Base-by-base conservation (phyloP, 2,329 filamentous ascomycete genomes). In the Penicillium oxalicum region DNA sequence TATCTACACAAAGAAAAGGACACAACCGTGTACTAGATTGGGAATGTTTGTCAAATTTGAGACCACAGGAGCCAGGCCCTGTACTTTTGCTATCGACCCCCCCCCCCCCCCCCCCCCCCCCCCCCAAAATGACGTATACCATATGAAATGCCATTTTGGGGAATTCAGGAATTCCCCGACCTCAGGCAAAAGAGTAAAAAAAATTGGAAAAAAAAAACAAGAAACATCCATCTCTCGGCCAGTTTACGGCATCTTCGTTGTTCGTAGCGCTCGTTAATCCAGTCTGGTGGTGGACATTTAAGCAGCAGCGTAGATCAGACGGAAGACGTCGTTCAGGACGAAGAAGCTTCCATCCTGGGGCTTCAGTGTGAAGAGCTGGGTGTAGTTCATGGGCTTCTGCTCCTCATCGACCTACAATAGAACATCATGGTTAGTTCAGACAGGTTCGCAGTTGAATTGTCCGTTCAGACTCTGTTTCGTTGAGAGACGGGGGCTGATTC, bases 311-410 rank as follows among this genome's bases (percentile, higher is more conserved):
- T 87, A 91, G 60, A 95, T 81, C 54, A 97, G 81, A 74, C 88
- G 88, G 83, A 97, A 97, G 69, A 97, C 75, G 71, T 97, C 91
- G 78, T 97, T 96, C 76, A 84, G 85, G 68, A 97, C 87, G 70
- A 82, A 96, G 77, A 86, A 95, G 73, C 78, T 83, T 61, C 83
- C 85, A 27, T 72, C 72, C 47, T 89, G 86, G 52, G 82, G 84
- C 57, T 82, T 72, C 54, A 97, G 84, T 72, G 94, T 87, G 81
- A 97, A 97, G 48, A 81, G 75, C 75, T 97, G 91, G 48, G 84
- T 84, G 75, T 91, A 98, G 79, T 82, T 90, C 86, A 96, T 93
- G 39, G 89, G 88, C 64, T 82, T 82, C 69, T 87, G 78, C 72
- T 90, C 83, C 60, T 91, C 90, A 57, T 95, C 89, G 61, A 95